Base-by-base conservation (phyloP, 1,139 yeast species). In the Lodderomyces beijingensis region DNA sequence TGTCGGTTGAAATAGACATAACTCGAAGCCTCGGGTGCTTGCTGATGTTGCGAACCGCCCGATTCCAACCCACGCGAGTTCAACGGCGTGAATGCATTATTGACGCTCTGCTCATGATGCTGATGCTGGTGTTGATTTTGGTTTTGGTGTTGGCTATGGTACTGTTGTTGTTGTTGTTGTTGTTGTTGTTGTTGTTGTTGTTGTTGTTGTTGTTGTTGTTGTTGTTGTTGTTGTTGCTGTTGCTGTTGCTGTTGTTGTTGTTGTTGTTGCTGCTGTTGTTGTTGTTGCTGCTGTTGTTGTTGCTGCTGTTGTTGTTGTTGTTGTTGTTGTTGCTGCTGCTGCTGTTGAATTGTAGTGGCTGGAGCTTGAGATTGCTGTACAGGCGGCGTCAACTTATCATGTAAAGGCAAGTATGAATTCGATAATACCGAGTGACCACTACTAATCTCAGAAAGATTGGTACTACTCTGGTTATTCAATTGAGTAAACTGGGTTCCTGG, bases 1-100 rank as follows among this genome's bases (percentile, higher is more conserved):
- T 85, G 88, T 44, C 97, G 77, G 49, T 83, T 89, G 59, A 89
- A 84, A 50, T 78, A 74, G 36, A 83, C 87, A 46, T 81, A 80
- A 41, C 66, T 67, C 20, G 52, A 12, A 19, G 25, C 6, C n/a
- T n/a, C n/a, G n/a, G n/a, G n/a, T n/a, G n/a, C n/a, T n/a, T n/a
- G n/a, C n/a, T n/a, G n/a, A n/a, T n/a, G n/a, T 42, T 31, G 40
- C 44, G 39, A 40, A 48, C 47, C 47, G 3, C 11, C n/a, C 14
- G 30, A 22, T 8, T 27, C 20, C 13, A 18, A 3, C n/a, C 14
- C 14, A 10, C 30, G 20, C 4, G 24, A 18, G 46, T 42, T 39
- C 42, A 38, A 19, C 15, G 38, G 23, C 38, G 44, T 23, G 28
- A 38, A 25, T 37, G 48, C 18, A 26, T 34, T 31, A 15, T 44